These are phyloP conservation scores for Brassica hybrid DNA, from an alignment of 441 rosid genomes.

Conservation along the genomic window DNA sequence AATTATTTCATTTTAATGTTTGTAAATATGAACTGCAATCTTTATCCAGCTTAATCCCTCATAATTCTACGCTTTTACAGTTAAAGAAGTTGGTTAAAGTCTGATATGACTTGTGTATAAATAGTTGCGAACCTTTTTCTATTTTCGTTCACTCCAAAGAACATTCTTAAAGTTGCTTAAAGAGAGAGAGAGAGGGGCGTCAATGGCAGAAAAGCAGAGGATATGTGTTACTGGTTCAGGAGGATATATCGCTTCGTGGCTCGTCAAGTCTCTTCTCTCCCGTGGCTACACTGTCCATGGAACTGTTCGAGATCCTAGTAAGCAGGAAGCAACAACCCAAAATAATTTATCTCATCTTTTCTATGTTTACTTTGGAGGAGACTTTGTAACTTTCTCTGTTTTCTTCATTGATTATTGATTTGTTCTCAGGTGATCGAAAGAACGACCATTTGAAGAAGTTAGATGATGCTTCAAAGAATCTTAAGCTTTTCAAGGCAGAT, in stretches of 20 bases:
- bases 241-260: constrained; percentile 47
- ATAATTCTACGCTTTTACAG: constrained; percentile 19
- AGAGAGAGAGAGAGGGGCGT: constrained; percentile 12
- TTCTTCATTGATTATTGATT: background rate
- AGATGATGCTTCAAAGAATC: constrained; percentile 45
- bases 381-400: constrained; percentile 10
- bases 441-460: constrained; percentile 48
- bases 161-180: constrained; percentile 10
- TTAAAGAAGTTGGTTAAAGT: constrained; percentile 31
- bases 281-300: constrained; percentile 52
- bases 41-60: constrained; percentile 31
- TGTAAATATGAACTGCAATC: constrained; percentile 31
- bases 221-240: constrained; percentile 61
- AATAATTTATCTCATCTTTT: background rate
- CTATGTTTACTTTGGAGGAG: constrained; percentile 2
- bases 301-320: constrained; percentile 55
- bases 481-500: constrained; percentile 53
- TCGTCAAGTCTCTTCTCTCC: constrained; percentile 52
- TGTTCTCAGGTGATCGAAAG: constrained; percentile 45
- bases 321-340: background rate
- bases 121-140: constrained; percentile 3
- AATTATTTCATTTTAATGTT: background rate
- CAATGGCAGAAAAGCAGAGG: constrained; percentile 37
- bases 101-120: constrained; percentile 29
- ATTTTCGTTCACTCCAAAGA: constrained; percentile 30